Evolutionary conservation across 345 rosid genomes (phyloP).

Genomic region (Stellera chamaejasme): DNA sequence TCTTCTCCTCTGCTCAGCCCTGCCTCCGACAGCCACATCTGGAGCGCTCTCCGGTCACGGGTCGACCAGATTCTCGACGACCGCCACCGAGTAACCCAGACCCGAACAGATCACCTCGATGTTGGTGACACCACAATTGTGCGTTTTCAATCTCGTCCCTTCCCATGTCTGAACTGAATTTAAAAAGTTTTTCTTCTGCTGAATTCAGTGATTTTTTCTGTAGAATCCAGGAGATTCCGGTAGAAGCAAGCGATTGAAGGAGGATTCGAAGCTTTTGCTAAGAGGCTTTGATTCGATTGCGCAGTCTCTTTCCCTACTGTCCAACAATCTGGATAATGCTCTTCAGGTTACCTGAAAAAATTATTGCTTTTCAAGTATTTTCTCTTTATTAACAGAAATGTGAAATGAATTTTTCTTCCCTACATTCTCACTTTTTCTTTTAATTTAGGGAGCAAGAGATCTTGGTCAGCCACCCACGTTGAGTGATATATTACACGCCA

Average conservation of each 20-base stretch:
- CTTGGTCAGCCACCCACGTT: conserved; percentile 74
- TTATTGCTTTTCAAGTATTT: not conserved
- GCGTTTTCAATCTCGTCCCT: no score
- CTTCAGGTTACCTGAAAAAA: conserved; percentile 47
- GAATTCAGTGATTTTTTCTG: no score
- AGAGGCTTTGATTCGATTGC: conserved; percentile 85
- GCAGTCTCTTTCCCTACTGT: conserved; percentile 68
- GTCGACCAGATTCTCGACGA: conserved; percentile 27
- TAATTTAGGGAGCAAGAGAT: conserved; percentile 63
- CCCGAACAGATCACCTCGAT: not conserved
- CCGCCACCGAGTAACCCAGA: conserved; percentile 2
- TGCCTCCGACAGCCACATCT: conserved; percentile 27
- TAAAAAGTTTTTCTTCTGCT: no score
- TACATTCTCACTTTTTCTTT: conserved; percentile 7
- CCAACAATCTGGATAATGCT: conserved; percentile 68
- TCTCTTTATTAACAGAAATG: not conserved
- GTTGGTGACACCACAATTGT: no score
- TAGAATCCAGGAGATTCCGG: no score
- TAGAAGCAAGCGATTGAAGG: conserved; percentile 50
- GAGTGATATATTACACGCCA: conserved; percentile 55
- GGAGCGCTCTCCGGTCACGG: conserved; percentile 31
- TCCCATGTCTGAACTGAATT: no score
- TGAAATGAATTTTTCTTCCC: not conserved
- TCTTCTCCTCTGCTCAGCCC: conserved; percentile 20
- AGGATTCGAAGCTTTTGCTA: conserved; percentile 71